Conservation (phyloP, 164 flowering plant species). For the Santalum album region DNA sequence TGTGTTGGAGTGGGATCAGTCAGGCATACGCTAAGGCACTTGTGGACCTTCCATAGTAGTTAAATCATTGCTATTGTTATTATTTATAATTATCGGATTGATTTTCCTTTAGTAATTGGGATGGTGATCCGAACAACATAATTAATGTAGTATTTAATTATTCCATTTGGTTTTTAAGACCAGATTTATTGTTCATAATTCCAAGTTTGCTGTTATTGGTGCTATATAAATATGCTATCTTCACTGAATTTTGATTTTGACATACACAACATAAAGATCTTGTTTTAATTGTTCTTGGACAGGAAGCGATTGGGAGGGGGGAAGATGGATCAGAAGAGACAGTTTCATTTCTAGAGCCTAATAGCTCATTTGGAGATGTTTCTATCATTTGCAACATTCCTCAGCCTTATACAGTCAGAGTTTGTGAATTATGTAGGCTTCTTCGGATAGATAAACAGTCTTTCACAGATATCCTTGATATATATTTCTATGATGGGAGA, state of each 20-base stretch:
- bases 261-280: not conserved
- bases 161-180: no score
- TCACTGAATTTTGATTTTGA: not conserved
- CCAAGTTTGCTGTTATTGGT: no score
- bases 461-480: slow-evolving; percentile 21
- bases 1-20: no score
- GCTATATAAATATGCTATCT: not conserved
- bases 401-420: slow-evolving; percentile 34
- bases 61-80: no score
- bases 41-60: no score
- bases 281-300: slow-evolving; percentile 1
- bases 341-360: slow-evolving; percentile 19
- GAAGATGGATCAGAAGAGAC: slow-evolving; percentile 26
- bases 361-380: slow-evolving; percentile 31
- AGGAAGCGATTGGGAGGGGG: slow-evolving; percentile 30
- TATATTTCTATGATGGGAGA: slow-evolving; percentile 27
- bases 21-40: no score
- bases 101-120: no score
- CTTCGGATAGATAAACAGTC: slow-evolving; percentile 38
- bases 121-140: no score
- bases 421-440: slow-evolving; percentile 31
- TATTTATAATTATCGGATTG: no score
- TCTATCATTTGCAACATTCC: slow-evolving; percentile 38
- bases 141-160: no score
- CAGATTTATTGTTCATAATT: no score